phyloP scores from a whole-genome alignment of 1,284 basidiomycete species.

The Tylopilus sp. region DNA sequence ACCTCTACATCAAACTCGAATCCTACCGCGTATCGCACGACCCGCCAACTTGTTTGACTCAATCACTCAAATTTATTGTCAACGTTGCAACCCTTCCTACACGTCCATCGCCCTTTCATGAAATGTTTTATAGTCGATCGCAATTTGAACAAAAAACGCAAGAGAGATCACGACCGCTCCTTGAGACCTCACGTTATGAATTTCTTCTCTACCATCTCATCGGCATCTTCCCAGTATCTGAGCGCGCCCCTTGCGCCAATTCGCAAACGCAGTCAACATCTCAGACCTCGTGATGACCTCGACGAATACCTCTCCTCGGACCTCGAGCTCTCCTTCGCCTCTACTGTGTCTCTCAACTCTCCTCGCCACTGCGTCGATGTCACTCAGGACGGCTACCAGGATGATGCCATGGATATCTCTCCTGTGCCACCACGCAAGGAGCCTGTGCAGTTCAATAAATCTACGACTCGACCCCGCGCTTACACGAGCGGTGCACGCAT shows the following conservation, averaged over 20 bases:
- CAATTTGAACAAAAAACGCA: constrained; percentile 43
- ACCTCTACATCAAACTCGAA: constrained; percentile 5
- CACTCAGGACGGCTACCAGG: constrained; percentile 43
- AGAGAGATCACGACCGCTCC: constrained; percentile 35
- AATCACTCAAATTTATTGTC: constrained; percentile 3
- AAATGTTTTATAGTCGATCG: constrained; percentile 26
- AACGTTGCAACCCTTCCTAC: constrained; percentile 9
- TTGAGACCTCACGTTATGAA: constrained; percentile 43
- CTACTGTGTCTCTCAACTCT: constrained; percentile 72
- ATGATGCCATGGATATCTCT: constrained; percentile 75
- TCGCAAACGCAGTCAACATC: constrained; percentile 45
- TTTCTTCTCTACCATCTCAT: constrained; percentile 40
- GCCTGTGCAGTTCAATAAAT: constrained; percentile 28
- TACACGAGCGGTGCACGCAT: constrained; percentile 58
- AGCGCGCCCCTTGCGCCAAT: constrained; percentile 48
- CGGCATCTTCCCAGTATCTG: constrained; percentile 45
- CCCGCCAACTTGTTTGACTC: constrained; percentile 1
- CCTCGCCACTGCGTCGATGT: constrained; percentile 48
- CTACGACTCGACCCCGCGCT: constrained; percentile 49
- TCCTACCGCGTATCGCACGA: background rate
- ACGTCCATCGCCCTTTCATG: constrained; percentile 18
- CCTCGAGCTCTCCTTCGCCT: constrained; percentile 75
- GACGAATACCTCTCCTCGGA: constrained; percentile 69
- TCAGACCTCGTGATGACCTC: constrained; percentile 45
- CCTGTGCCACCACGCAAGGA: constrained; percentile 47